These are phyloP conservation scores for Phytophthora fragariaefolia DNA, from an alignment of 352 stramenopile species.

Conservation along the genomic window DNA sequence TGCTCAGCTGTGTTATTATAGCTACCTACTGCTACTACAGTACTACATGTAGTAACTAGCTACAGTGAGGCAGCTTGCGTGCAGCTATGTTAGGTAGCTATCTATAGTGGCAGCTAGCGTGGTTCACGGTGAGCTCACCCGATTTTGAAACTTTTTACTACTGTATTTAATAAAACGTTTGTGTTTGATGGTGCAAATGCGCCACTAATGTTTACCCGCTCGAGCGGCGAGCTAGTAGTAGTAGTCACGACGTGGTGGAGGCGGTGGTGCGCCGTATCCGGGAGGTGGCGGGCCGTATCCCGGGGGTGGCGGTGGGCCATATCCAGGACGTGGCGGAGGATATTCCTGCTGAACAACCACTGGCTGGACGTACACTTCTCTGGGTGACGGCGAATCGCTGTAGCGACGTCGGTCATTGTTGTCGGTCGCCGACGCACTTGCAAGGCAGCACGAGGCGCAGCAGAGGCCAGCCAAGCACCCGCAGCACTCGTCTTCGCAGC, in stretches of 20 bases:
- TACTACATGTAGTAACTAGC: too few species aligned
- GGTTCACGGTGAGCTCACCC: too few species aligned
- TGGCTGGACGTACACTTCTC: slow-evolving; percentile 37
- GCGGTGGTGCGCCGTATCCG: slow-evolving; percentile 6
- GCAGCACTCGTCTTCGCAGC: slow-evolving; percentile 33
- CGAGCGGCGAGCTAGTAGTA: too few species aligned
- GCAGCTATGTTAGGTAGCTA: too few species aligned
- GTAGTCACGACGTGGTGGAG: slow-evolving; percentile 24
- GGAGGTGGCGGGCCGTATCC: slow-evolving; percentile 26
- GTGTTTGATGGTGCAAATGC: too few species aligned
- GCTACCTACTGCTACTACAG: too few species aligned
- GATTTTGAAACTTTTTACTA: too few species aligned
- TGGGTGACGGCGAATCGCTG: slow-evolving; percentile 22
- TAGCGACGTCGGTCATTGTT: slow-evolving; percentile 23
- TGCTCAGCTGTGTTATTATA: too few species aligned
- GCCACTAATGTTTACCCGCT: too few species aligned
- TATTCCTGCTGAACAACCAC: slow-evolving; percentile 31
- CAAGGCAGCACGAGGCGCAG: slow-evolving; percentile 37
- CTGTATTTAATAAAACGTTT: not conserved
- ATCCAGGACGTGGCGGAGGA: not conserved
- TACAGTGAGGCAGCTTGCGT: too few species aligned
- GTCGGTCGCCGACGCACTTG: slow-evolving; percentile 22
- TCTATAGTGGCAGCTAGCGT: too few species aligned
- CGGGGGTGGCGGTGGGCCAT: slow-evolving; percentile 19
- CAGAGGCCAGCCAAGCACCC: slow-evolving; percentile 32